Evolutionary conservation across 345 rosid genomes (phyloP), one percentile per base, ranked within the genome.

Genomic region (Cochlearia excelsa): DNA sequence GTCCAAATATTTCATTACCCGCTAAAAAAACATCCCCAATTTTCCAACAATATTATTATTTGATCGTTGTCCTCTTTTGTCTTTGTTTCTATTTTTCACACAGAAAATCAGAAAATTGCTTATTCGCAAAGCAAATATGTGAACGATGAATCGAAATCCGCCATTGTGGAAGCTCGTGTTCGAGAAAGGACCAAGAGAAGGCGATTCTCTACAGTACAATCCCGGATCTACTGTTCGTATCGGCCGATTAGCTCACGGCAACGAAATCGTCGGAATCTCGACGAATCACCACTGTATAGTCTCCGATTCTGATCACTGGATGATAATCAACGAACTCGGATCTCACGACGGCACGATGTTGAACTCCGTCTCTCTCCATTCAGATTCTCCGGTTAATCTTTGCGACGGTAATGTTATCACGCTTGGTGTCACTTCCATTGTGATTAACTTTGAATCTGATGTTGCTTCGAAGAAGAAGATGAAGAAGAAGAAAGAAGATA

Each of bases 301-400:
- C 9, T 77, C 74, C 33, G 76, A 56, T 27, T 88, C 88, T 0
- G 85, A 82, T 1, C 78, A 79, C 40, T 93, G 99, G n/a, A n/a
- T n/a, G 95, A 41, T 68, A 53, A 45, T 88, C 62, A 75, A 57
- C 33, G 97, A 92, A 60, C 82, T 86, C 3, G 84, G 75, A 26
- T 93, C 97, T 59, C 89, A 94, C 50, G 89, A 93, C 48, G 99
- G 99, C 26, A 89, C 97, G 7, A 5, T 60, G 10, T 46, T 92
- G 57, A 86, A 86, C 63, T 74, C 84, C 51, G 30, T 54, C 9
- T 3, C 9, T 27, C 55, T 92, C 62, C 51, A 76, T 5, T 78
- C 83, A 33, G 65, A 75, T 54, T 59, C 45, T 0, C 78, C 84
- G 6, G 59, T 68, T 29, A 71, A 68, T 39, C 87, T 88, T 67